A percentile compares a stretch with the other conserved stretches of the same genome.
Evolutionary conservation across 2,329 filamentous ascomycete species (phyloP).

Genomic region (Trichoderma harzianum): DNA sequence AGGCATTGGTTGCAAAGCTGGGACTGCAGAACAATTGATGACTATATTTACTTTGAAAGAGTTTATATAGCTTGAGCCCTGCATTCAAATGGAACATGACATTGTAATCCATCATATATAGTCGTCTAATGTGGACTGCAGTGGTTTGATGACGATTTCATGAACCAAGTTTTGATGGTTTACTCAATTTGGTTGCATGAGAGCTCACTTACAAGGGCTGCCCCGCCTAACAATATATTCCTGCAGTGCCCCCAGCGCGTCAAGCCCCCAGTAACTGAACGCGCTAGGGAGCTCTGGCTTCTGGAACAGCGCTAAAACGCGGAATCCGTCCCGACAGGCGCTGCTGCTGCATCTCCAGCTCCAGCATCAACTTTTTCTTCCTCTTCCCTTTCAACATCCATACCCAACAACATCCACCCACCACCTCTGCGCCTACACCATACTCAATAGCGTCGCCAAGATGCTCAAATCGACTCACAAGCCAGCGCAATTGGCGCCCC

Average conservation of each 20-base stretch:
- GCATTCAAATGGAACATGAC: too few species aligned
- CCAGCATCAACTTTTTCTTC: neutral
- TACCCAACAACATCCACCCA: neutral
- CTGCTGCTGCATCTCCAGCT: neutral
- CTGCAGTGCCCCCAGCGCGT: neutral
- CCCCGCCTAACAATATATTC: neutral
- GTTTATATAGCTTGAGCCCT: too few species aligned
- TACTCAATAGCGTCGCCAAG: neutral
- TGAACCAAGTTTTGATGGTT: neutral
- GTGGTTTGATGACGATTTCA: neutral
- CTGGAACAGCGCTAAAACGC: neutral
- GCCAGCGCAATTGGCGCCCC: constrained; percentile 49
- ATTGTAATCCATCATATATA: neutral
- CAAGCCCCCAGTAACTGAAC: neutral
- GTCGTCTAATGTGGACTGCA: neutral
- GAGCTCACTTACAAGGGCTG: neutral
- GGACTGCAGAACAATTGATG: constrained; percentile 15
- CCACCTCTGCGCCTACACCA: neutral
- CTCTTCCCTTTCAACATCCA: neutral
- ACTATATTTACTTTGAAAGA: neutral
- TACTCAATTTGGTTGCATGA: neutral
- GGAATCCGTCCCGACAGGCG: neutral
- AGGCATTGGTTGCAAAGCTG: constrained; percentile 36
- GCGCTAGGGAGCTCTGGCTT: neutral
- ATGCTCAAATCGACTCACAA: constrained; percentile 77